Conservation (phyloP, 495 filamentous ascomycete species). For the Penicillium robsamsonii region DNA sequence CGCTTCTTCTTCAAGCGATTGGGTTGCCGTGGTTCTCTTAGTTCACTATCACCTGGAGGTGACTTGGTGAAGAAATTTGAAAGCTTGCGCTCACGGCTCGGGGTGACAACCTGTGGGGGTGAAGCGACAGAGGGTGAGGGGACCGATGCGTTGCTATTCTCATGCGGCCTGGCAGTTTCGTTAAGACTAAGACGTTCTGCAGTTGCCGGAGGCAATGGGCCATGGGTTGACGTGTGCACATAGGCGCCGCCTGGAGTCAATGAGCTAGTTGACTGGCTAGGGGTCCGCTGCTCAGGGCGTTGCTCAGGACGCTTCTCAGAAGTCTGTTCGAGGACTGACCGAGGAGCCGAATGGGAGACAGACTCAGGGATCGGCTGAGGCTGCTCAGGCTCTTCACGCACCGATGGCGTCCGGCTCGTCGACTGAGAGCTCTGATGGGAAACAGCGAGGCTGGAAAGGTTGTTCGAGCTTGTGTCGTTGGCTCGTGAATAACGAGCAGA, state of each 20-base stretch:
- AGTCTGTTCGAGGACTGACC: neutral
- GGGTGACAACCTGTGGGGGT: slow-evolving; percentile 54
- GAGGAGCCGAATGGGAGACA: neutral
- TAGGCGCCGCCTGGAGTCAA: slow-evolving; percentile 23
- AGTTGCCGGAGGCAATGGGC: slow-evolving; percentile 28
- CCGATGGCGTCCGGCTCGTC: slow-evolving; percentile 34
- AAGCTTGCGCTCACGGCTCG: slow-evolving; percentile 65
- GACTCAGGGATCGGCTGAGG: neutral
- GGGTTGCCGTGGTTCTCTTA: slow-evolving; percentile 59
- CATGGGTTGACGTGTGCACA: slow-evolving; percentile 39
- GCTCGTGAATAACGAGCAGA: slow-evolving; percentile 54
- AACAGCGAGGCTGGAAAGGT: slow-evolving; percentile 34
- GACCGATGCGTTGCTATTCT: slow-evolving; percentile 36
- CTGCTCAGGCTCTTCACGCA: slow-evolving; percentile 27
- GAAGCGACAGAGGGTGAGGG: slow-evolving; percentile 29
- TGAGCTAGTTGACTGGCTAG: neutral
- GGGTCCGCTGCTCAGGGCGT: neutral
- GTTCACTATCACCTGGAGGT: slow-evolving; percentile 53
- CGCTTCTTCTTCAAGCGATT: slow-evolving; percentile 87
- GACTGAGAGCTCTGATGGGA: slow-evolving; percentile 36
- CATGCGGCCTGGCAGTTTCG: slow-evolving; percentile 45
- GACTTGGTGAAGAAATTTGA: slow-evolving; percentile 68
- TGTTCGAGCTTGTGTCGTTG: slow-evolving; percentile 29
- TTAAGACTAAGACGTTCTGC: slow-evolving; percentile 23
- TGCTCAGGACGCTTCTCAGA: neutral